Base-by-base conservation (phyloP, 345 rosid genomes). In the Corchorus olitorius region DNA sequence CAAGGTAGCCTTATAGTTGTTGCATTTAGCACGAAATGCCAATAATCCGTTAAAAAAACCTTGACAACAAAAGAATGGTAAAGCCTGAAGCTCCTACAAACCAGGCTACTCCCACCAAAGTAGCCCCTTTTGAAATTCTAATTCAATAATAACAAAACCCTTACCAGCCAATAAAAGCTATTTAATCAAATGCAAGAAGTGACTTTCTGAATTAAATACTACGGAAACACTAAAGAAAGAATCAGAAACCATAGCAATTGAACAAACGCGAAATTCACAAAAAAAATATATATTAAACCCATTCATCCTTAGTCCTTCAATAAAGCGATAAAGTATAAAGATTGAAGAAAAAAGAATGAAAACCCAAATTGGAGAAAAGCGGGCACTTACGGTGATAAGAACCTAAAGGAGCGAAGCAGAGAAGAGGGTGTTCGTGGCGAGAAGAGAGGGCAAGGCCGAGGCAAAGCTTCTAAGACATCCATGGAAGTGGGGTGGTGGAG, bases 351-450 rank as follows among this genome's bases (percentile, higher is more conserved):
- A 27, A 27, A 27, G 27, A 27, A 49, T 50, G 22, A 9, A 69
- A 70, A 69, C 22, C 56, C 15, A 59, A 27, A 35, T 41, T 49
- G 22, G 35, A 62, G 34, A 43, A 69, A 70, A 45, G 54, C 6
- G 22, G 56, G 48, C 65, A 84, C 93, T 80, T 81, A 91, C 96
- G 89, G 87, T 22, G 89, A 81, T 4, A 85, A 79, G 67, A 87
- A 83, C 70, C 82, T 75, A 55, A 76, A 81, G 35, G 85, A 76
- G 76, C 81, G 73, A 58, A 81, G 50, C 39, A 81, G 70, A 83
- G 84, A 85, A 46, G 89, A 77, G 68, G 88, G 78, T 43, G 43
- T 70, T 56, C 88, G 81, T 14, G 82, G 78, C 66, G 76, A 77
- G 74, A 87, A 83, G 9, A 70, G 72, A 65, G 53, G 58, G 37